Percentiles rank a stretch among this genome's conserved stretches.
phyloP scores from a whole-genome alignment of 2,329 filamentous ascomycete genomes.

The Hypoxylon sp. region DNA sequence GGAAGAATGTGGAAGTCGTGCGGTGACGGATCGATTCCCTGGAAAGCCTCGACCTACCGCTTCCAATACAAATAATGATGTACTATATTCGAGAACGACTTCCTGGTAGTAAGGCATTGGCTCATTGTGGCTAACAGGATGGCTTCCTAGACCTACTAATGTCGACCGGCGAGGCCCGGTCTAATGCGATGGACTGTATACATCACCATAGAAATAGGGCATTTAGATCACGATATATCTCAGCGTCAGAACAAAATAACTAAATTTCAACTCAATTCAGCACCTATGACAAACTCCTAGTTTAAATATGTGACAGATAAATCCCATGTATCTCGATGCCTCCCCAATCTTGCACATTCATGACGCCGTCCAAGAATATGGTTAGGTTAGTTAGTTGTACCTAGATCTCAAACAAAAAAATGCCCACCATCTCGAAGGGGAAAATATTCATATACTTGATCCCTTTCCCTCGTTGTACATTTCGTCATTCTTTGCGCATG shows the following conservation, averaged over 20 bases:
- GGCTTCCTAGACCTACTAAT: background rate
- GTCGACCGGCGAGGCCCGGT: background rate
- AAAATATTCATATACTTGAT: slow-evolving; percentile 42
- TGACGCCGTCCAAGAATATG: slow-evolving; percentile 36
- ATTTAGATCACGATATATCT: slow-evolving; percentile 15
- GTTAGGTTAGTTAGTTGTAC: slow-evolving; percentile 16
- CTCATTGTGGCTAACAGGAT: background rate
- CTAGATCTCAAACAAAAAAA: slow-evolving; percentile 30
- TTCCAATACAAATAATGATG: slow-evolving; percentile 23
- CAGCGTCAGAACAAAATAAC: slow-evolving; percentile 3
- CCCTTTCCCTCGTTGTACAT: slow-evolving; percentile 41
- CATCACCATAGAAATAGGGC: slow-evolving; percentile 8
- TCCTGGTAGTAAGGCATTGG: background rate
- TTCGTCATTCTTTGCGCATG: slow-evolving; percentile 38
- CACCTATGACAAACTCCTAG: slow-evolving; percentile 42
- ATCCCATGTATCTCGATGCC: slow-evolving; percentile 33
- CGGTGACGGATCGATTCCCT: slow-evolving; percentile 18
- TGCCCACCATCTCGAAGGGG: slow-evolving; percentile 28
- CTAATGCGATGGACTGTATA: slow-evolving; percentile 18
- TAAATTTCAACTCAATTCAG: slow-evolving; percentile 32
- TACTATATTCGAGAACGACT: slow-evolving; percentile 1
- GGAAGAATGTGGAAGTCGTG: slow-evolving; percentile 19
- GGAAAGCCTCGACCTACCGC: background rate
- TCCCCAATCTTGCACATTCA: slow-evolving; percentile 30
- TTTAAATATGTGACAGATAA: slow-evolving; percentile 38